A percentile compares a stretch with the other conserved stretches of the same genome.
These are phyloP conservation scores for Geum urbanum DNA, from an alignment of 306 rosid genomes.

Conservation along the genomic window DNA sequence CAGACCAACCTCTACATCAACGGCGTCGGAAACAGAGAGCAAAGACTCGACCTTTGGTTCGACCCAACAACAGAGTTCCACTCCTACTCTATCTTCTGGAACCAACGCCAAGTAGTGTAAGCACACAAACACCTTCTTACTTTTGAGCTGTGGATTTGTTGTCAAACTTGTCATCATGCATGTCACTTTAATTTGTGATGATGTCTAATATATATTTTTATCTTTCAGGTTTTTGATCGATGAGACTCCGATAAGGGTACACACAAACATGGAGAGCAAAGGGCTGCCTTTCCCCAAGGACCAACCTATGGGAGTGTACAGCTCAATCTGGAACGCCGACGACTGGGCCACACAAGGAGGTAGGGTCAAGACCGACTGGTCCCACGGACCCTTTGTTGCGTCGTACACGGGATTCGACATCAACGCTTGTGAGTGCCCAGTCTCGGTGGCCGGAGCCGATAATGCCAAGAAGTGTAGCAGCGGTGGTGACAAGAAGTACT, in stretches of 20 bases:
- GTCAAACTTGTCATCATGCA: not conserved
- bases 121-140: conserved; percentile 22
- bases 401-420: conserved; percentile 66
- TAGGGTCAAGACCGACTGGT: conserved; percentile 88
- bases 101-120: conserved; percentile 88
- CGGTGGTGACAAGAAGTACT: conserved; percentile 49
- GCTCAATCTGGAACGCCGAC: conserved; percentile 95
- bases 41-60: conserved; percentile 88
- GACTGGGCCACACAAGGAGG: conserved; percentile 99
- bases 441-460: conserved; percentile 27
- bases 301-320: conserved; percentile 90
- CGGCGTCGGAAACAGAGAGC: conserved; percentile 88
- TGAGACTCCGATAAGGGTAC: conserved; percentile 80
- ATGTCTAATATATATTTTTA: not conserved
- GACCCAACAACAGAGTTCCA: conserved; percentile 83
- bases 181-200: no score
- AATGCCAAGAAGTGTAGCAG: conserved; percentile 52
- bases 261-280: conserved; percentile 68
- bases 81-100: conserved; percentile 79
- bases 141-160: no score
- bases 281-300: conserved; percentile 79
- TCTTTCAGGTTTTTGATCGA: conserved; percentile 62
- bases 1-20: conserved; percentile 88
- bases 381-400: conserved; percentile 76
- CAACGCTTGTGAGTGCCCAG: conserved; percentile 56